These are phyloP conservation scores for Actinidia chinensis DNA, from an alignment of 179 eudicot genomes.

Conservation along the genomic window DNA sequence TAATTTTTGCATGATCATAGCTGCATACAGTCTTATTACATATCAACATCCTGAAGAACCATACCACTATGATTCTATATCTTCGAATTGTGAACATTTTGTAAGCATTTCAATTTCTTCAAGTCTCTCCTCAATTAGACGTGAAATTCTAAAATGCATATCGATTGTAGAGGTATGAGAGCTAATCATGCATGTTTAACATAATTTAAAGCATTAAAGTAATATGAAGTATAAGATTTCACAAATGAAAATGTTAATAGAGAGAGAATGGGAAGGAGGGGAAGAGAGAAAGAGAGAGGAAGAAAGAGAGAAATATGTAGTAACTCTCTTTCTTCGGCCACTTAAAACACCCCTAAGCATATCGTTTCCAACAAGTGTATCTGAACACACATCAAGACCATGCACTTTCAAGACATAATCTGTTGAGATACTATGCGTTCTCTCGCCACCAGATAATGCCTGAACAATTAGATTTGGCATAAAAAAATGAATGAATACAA, in stretches of 20 bases:
- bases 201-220: not conserved
- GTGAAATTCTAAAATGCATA: not conserved
- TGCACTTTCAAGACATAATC: conserved; percentile 61
- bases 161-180: not conserved
- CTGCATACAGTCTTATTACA: not conserved
- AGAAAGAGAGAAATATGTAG: conserved; percentile 48
- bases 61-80: not conserved
- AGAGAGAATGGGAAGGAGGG: conserved; percentile 1
- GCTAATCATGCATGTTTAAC: not conserved
- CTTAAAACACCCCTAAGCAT: conserved; percentile 72
- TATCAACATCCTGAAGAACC: conserved; percentile 10
- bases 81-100: not conserved
- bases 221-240: not conserved
- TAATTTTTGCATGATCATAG: not conserved
- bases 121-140: not conserved
- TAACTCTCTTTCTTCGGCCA: conserved; percentile 70
- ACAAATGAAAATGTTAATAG: not conserved
- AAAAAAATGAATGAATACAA: not conserved
- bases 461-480: conserved; percentile 23
- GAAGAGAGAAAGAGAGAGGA: conserved; percentile 18
- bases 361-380: conserved; percentile 63
- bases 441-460: conserved; percentile 75
- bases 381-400: conserved; percentile 62
- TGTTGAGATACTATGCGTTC: conserved; percentile 64
- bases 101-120: not conserved